Base-by-base conservation (phyloP, 2,329 filamentous ascomycete species). In the Setomelanomma holmii region DNA sequence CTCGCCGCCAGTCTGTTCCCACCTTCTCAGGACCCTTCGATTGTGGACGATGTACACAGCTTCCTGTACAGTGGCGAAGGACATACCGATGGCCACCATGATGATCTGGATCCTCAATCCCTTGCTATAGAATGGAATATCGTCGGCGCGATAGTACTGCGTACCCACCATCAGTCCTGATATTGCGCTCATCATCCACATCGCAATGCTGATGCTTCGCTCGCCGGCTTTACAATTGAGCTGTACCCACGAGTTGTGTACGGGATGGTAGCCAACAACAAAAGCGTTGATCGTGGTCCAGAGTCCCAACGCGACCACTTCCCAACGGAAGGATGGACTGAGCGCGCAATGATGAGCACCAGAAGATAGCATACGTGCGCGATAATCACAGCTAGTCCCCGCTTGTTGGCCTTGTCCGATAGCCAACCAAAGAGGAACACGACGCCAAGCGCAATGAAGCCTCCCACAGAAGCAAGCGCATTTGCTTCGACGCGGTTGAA, bases 161-260 rank as follows among this genome's bases (percentile, higher is more conserved):
- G 80, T 78, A 0, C 81, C 80, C 0, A 76, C 78, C 79, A 83
- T 82, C 46, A 83, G 53, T 0, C 81, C 80, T 11, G 68, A 75
- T 6, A 80, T 82, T 3, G 80, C 79, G n/a, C 71, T 76, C 80
- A 82, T 82, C 1, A 83, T 80, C 74, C 73, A 76, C 77, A 79
- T 75, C 72, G 81, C 80, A 40, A 84, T 77, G 17, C 71, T 74
- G 44, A 84, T 80, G 54, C 79, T 83, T 46, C 80, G 64, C 61
- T 82, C 80, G 4, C 75, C 65, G 0, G 77, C 61, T 16, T 68
- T 70, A 56, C 81, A 83, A 56, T 84, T 84, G 5, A 83, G 66
- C 60, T 82, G 79, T 16, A 81, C 69, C 81, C 80, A 84, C 0
- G 79, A 75, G 63, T 83, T 84, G 48, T 83, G 80, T 0, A 81